Percentiles rank a stretch among this genome's conserved stretches.
These are phyloP conservation scores for Ustilago crameri DNA, from an alignment of 1,284 basidiomycete species.

Conservation along the genomic window DNA sequence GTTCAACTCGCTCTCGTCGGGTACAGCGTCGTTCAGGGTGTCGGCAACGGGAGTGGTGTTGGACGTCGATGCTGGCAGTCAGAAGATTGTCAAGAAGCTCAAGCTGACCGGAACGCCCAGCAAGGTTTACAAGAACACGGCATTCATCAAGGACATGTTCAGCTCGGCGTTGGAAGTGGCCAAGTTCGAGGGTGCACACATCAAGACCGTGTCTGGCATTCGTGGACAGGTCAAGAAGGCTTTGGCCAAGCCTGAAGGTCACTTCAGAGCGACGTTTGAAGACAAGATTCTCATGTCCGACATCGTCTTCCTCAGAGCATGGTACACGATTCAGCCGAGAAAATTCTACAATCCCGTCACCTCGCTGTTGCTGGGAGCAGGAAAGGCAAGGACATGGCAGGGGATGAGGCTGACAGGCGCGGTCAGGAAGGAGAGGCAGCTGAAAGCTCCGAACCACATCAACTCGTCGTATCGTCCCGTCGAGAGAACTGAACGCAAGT, in stretches of 20 bases:
- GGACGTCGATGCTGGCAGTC: slow-evolving; percentile 78
- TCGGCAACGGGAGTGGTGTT: slow-evolving; percentile 94
- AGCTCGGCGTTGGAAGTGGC: slow-evolving; percentile 89
- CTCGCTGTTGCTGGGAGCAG: slow-evolving; percentile 74
- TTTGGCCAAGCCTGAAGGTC: slow-evolving; percentile 89
- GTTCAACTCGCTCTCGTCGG: slow-evolving; percentile 84
- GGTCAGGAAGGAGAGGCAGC: slow-evolving; percentile 82
- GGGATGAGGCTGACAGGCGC: slow-evolving; percentile 97
- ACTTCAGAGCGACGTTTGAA: slow-evolving; percentile 95
- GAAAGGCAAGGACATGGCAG: slow-evolving; percentile 61
- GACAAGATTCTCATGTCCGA: slow-evolving; percentile 97
- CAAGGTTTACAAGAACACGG: slow-evolving; percentile 99
- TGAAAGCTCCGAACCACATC: slow-evolving; percentile 81
- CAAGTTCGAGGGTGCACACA: slow-evolving; percentile 96
- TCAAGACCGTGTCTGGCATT: slow-evolving; percentile 94
- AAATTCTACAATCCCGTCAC: slow-evolving; percentile 98
- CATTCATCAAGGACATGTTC: slow-evolving; percentile 99
- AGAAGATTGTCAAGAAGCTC: slow-evolving; percentile 97
- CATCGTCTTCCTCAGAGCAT: slow-evolving; percentile 93
- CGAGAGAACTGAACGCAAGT: slow-evolving; percentile 80
- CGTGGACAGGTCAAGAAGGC: slow-evolving; percentile 97
- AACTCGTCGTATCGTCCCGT: slow-evolving; percentile 85
- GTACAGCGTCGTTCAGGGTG: slow-evolving; percentile 82
- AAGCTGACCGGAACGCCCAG: slow-evolving; percentile 94
- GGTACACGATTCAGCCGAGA: slow-evolving; percentile 94